Percentiles rank a stretch among this genome's conserved stretches.
Conservation (phyloP, 139 green algal genomes). For the Limnomonas spitsbergensis region DNA sequence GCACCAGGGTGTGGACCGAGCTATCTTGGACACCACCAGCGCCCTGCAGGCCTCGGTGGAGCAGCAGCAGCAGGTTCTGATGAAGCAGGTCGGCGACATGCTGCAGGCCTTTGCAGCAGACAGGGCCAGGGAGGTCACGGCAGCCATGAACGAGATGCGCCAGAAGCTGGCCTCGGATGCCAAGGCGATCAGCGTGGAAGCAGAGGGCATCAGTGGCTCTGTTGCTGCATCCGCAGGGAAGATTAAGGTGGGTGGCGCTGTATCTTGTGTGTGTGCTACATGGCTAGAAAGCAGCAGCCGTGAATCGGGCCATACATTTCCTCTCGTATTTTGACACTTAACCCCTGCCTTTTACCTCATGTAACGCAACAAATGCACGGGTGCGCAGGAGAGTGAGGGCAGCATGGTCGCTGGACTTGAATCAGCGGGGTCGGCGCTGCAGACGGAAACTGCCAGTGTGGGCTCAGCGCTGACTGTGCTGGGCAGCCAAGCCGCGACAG, state of each 20-base stretch:
- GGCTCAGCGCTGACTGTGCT: no score
- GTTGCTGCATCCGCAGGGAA: not conserved
- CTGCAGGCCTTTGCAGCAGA: constrained; percentile 35
- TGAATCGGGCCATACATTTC: no score
- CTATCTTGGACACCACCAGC: not conserved
- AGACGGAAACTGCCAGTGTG: no score
- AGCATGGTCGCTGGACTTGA: no score
- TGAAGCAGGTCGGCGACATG: constrained; percentile 31
- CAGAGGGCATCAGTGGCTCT: not conserved
- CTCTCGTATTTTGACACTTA: no score
- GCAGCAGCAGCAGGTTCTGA: constrained; percentile 19
- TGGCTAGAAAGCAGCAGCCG: no score
- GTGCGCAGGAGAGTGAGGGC: no score
- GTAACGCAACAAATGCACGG: no score
- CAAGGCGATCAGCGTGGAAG: not conserved
- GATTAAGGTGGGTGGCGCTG: constrained; percentile 11
- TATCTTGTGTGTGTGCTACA: no score
- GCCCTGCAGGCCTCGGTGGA: constrained; percentile 59
- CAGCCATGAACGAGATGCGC: constrained; percentile 21
- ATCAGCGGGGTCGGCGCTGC: no score
- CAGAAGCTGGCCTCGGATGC: constrained; percentile 6
- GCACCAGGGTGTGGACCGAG: not conserved
- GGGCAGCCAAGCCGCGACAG: no score
- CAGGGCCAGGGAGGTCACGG: constrained; percentile 13
- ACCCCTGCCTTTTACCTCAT: no score